Evolutionary conservation across 2,329 filamentous ascomycete species (phyloP).

Genomic region (Acephala macrosclerotiorum): DNA sequence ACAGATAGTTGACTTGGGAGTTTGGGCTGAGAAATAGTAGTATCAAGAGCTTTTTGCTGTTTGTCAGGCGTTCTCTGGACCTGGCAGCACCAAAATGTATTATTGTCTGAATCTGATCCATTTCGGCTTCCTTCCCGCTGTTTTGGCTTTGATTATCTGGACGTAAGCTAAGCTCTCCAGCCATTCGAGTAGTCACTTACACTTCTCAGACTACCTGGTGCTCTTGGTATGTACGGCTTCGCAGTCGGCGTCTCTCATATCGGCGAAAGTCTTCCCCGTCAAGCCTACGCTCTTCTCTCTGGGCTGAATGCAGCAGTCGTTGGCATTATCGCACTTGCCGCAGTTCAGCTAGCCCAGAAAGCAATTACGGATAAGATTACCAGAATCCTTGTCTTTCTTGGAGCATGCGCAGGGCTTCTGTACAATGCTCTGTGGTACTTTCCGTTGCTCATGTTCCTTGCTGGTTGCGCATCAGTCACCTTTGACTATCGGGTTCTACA

Average conservation of each 20-base stretch:
- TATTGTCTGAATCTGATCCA: constrained; percentile 73
- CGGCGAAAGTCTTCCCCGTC: constrained; percentile 61
- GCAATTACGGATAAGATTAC: constrained; percentile 71
- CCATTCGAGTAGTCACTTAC: constrained; percentile 16
- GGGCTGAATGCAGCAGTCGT: constrained; percentile 77
- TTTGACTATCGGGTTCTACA: constrained; percentile 64
- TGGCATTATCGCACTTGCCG: constrained; percentile 74
- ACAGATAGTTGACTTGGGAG: neutral
- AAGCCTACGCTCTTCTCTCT: constrained; percentile 73
- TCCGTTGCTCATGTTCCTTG: constrained; percentile 65
- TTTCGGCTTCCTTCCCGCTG: constrained; percentile 62
- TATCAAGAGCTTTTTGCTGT: constrained; percentile 78
- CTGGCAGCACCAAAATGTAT: constrained; percentile 74
- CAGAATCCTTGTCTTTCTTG: constrained; percentile 68
- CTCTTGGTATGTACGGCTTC: constrained; percentile 73
- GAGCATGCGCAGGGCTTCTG: constrained; percentile 68
- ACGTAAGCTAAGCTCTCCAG: constrained; percentile 49
- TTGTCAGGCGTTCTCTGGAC: constrained; percentile 71
- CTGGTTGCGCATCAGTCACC: constrained; percentile 58
- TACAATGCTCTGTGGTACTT: constrained; percentile 82
- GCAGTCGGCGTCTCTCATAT: constrained; percentile 70
- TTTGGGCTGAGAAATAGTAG: constrained; percentile 46
- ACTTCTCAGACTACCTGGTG: constrained; percentile 67
- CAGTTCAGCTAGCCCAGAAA: constrained; percentile 71
- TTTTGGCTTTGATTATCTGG: constrained; percentile 70